Base-by-base conservation (phyloP, 176 grass and related monocot genomes). In the Leersia perrieri region DNA sequence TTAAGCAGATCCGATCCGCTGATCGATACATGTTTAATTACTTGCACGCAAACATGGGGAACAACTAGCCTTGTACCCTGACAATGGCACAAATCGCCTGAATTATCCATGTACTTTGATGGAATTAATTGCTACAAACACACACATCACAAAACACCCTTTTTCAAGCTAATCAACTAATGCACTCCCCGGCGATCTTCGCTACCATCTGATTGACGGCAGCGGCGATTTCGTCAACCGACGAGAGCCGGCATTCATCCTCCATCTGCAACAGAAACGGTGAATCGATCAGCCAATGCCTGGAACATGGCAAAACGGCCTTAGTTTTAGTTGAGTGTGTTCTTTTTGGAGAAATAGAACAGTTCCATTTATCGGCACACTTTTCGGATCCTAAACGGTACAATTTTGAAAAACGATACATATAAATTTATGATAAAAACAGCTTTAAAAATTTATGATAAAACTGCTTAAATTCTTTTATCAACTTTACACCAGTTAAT, bases 191-290 rank as follows among this genome's bases (percentile, higher is more conserved):
- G 41, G 83, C 31, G 55, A 85, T 87, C 29, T 69, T 75, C 9
- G 5, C 72, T 61, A 92, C 47, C 29, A 95, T 95, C 68, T 88
- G 74, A 72, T 95, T 80, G 63, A 95, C 85, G 11, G 87, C 93
- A 32, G 90, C 73, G 13, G 93, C 87, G 68, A 95, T 88, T n/a
- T 95, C 93, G 12, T 95, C 93, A 34, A 82, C 90, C 27, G 90
- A 83, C 15, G 88, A 88, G 23, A 95, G 85, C 65, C 68, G 63
- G 85, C 90, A 92, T 71, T 90, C 71, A 45, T 88, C 90, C 74
- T 92, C 90, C 74, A 95, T 81, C 93, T 95, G 76, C 40, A 49
- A 30, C 57, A 83, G 7, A 84, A 42, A 16, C 2, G 31, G 1
- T 0, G 18, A 53, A 23, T 25, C 22, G 1, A 58, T 71, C 58